A percentile compares a stretch with the other conserved stretches of the same genome.
Conservation (phyloP, 805 yeast species). For the Ogataea nakhonphanomensis region DNA sequence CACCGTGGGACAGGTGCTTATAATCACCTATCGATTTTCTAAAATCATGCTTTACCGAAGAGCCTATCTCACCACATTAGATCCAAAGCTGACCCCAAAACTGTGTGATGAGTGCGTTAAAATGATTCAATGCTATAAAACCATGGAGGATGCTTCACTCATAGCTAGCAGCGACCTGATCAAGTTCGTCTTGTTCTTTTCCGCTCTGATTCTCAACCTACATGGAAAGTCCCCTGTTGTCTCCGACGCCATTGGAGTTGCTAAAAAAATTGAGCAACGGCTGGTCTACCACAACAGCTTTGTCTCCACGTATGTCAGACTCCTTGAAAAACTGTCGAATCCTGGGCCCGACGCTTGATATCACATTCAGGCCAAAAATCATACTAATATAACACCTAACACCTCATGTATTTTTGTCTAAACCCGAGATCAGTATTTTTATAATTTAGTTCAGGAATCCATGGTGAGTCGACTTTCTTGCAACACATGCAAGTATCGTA, state of each 20-base stretch:
- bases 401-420: too few species aligned
- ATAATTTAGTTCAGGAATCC: too few species aligned
- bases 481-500: conserved; percentile 8
- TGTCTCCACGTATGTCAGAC: conserved; percentile 7
- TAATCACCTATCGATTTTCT: conserved; percentile 19
- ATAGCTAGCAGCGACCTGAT: conserved; percentile 11
- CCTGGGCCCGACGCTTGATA: too few species aligned
- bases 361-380: too few species aligned
- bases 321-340: conserved; percentile 1
- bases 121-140: conserved; percentile 3
- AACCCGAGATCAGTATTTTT: too few species aligned
- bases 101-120: conserved; percentile 11
- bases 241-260: conserved; percentile 4
- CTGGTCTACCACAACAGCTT: conserved; percentile 9
- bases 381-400: too few species aligned
- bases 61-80: conserved; percentile 15
- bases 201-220: conserved; percentile 12
- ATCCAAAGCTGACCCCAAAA: conserved; percentile 1
- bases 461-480: conserved; percentile 11
- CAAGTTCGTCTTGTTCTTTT: conserved; percentile 12
- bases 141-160: conserved; percentile 2
- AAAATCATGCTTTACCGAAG: conserved; percentile 26
- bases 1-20: conserved; percentile 17
- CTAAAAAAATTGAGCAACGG: conserved; percentile 6
- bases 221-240: conserved; percentile 2